Evolutionary conservation across 192 early-diverging fungal species (phyloP), one percentile per base, ranked within the genome.

Genomic region (Spizellomyces sp.): DNA sequence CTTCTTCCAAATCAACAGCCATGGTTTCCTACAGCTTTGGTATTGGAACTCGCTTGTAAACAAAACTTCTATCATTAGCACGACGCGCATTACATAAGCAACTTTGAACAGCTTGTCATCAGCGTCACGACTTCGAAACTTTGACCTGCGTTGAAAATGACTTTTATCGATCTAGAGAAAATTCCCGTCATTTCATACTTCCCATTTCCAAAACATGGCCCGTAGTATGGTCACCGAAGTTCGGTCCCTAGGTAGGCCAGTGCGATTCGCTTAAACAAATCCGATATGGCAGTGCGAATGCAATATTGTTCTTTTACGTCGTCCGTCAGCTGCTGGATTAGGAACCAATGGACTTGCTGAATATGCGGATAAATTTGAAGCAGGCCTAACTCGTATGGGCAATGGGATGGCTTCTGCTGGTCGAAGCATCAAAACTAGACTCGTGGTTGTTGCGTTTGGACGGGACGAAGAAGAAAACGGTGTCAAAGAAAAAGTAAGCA

Each of bases 331-430:
- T 8, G 70, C 70, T 9, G 62, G 70, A 15, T 36, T 72, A 14
- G 70, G 62, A 15, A 72, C 70, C 14, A 55, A 64, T 17, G 70
- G 70, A 10, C 62, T 72, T 5, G 70, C 70, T 14, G 46, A 48
- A 46, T 61, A 72, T 44, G 70, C 70, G 10, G 70, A 65, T 45
- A 64, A 65, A 45, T 64, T 72, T 22, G 70, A 72, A 65, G 14
- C 50, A 9, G 70, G 70, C 1, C 44, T 72, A 7, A 55, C 15
- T 17, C 48, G 50, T 21, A 65, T 72, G 63, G 70, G 62, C 8
- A 43, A 36, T 47, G 62, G 70, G 1, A 57, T 72, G 50, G 62
- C 43, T 7, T 12, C n/a, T 10, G 61, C 62, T 15, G 70, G 70
- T 6, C 19, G 45, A 9, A 44, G 36, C 27, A 65, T 65, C 21